phyloP scores from a whole-genome alignment of 768 basidiomycete species.

The Psilocybe tampanensis region DNA sequence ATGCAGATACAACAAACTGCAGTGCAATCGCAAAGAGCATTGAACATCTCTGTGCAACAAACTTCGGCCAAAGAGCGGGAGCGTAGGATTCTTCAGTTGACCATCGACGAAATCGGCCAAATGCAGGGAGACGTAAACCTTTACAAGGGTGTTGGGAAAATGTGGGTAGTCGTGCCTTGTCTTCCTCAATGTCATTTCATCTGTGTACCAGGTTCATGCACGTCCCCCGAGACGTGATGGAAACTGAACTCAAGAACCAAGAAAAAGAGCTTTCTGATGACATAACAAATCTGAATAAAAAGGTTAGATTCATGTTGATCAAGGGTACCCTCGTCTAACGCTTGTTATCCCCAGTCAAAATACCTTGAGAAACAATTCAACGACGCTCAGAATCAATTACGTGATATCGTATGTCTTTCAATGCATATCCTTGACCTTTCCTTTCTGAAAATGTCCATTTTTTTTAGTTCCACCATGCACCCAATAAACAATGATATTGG shows the following conservation, averaged over 20 bases:
- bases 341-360: conserved; percentile 57
- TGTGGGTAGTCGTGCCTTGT: conserved; percentile 52
- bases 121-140: conserved; percentile 77
- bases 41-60: conserved; percentile 77
- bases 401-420: conserved; percentile 71
- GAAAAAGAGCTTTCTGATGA: conserved; percentile 89
- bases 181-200: neutral
- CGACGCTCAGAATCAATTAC: conserved; percentile 84
- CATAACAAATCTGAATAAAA: conserved; percentile 80
- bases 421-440: neutral
- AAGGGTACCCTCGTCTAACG: neutral
- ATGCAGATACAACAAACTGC: conserved; percentile 93
- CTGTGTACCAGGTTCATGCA: conserved; percentile 77
- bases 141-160: conserved; percentile 96
- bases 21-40: conserved; percentile 78
- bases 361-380: conserved; percentile 93
- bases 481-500: conserved; percentile 35
- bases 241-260: conserved; percentile 69
- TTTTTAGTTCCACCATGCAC: conserved; percentile 58
- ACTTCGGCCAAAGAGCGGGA: conserved; percentile 83
- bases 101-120: conserved; percentile 77
- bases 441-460: neutral
- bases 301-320: conserved; percentile 47
- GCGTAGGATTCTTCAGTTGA: conserved; percentile 85
- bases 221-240: conserved; percentile 80